Evolutionary conservation across 2,329 filamentous ascomycete species (phyloP), one percentile per base, ranked within the genome.

Genomic region (Fusarium sp.): DNA sequence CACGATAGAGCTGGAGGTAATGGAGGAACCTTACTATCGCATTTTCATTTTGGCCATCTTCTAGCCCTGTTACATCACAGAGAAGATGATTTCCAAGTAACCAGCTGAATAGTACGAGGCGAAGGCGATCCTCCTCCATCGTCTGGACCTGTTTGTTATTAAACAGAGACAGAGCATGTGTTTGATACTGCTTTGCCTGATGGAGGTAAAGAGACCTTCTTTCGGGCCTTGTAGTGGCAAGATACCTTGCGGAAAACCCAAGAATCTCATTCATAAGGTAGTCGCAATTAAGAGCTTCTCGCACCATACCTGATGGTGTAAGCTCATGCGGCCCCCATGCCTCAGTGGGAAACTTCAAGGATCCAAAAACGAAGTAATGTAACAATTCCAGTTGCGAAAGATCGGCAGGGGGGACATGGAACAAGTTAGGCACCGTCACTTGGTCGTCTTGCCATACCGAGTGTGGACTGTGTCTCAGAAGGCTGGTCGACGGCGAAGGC

Each of bases 201-300:
- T 31, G 26, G 17, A 46, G 43, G 26, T 46, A 46, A 13, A 31
- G 5, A 13, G 43, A 20, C 18, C 26, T n/a, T 33, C 9, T 46
- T 18, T 46, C 43, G 9, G 26, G 28, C 43, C 26, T 46, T 20
- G 26, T 46, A 20, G 43, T 46, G 5, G 43, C 43, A 33, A 46
- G 43, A 33, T 46, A 46, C 6, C 43, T 31, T 46, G 43, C 43
- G 17, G 43, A 46, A 33, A 46, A 46, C 26, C 28, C 43, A 20
- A 46, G 43, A 6, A 46, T 46, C 26, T 46, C 43, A 31, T 46
- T 46, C 43, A 46, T 46, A 17, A 46, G 43, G 13, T 46, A 46
- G 43, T n/a, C 43, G 11, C 43, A 46, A 6, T 33, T 17, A 33
- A 46, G 28, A 13, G 43, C 43, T 31, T 46, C 43, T 17, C 28